Conservation (phyloP, 176 grass and related monocot species). For the Phyllostachys edulis region DNA sequence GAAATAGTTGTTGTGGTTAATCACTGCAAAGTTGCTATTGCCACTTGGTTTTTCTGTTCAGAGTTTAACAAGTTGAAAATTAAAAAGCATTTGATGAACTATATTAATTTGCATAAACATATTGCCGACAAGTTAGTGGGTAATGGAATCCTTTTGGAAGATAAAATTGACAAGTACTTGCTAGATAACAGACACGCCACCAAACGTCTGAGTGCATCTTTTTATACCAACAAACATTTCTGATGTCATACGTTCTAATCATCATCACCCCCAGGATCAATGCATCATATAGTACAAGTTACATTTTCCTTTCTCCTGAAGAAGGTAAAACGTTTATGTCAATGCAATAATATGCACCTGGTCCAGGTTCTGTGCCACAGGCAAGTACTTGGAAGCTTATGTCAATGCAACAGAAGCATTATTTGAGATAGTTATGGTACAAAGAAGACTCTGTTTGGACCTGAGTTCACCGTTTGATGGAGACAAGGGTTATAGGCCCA, state of each 20-base stretch:
- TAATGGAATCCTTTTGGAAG: constrained; percentile 34
- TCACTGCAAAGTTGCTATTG: neutral
- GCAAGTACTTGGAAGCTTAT: neutral
- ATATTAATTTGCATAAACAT: constrained; percentile 4
- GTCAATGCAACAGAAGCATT: neutral
- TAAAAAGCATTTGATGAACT: constrained; percentile 5
- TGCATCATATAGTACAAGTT: neutral
- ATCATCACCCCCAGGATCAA: neutral
- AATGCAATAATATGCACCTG: neutral
- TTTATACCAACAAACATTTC: constrained; percentile 38
- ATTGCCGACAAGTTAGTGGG: constrained; percentile 41
- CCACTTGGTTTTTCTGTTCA: constrained; percentile 13
- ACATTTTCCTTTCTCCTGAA: constrained; percentile 2
- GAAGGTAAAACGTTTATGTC: constrained; percentile 18
- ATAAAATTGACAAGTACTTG: constrained; percentile 42
- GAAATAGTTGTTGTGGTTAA: neutral
- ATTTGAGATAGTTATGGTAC: constrained; percentile 30
- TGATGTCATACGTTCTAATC: constrained; percentile 32
- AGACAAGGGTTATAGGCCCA: neutral
- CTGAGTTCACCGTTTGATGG: neutral
- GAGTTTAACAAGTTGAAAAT: neutral
- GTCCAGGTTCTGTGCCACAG: neutral
- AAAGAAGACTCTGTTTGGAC: constrained; percentile 13
- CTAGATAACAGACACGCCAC: constrained; percentile 45
- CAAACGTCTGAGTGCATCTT: constrained; percentile 42